A percentile compares a stretch with the other conserved stretches of the same genome.
phyloP scores from a whole-genome alignment of 2,329 filamentous ascomycete genomes.

The Trichoderma sp. region DNA sequence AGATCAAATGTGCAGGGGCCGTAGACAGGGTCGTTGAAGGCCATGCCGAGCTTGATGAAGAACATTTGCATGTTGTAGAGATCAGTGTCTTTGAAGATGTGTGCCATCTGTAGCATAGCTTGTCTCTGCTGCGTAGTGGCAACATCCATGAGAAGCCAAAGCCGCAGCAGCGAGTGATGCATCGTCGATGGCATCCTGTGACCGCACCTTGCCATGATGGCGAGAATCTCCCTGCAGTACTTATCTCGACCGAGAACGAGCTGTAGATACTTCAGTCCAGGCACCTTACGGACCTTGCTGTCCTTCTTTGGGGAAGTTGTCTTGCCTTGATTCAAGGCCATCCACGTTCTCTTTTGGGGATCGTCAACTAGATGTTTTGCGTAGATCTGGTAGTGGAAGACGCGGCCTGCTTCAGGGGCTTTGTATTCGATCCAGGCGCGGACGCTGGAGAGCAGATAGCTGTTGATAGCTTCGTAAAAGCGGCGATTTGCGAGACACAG shows the following conservation, averaged over 20 bases:
- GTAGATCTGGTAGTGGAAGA: conserved; percentile 66
- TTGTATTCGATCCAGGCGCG: conserved; percentile 54
- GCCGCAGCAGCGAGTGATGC: conserved; percentile 56
- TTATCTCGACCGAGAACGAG: conserved; percentile 64
- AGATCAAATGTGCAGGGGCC: conserved; percentile 53
- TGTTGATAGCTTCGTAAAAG: conserved; percentile 62
- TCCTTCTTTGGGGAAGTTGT: conserved; percentile 18
- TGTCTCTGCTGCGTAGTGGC: conserved; percentile 57
- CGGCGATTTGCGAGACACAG: conserved; percentile 65
- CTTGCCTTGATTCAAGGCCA: conserved; percentile 24
- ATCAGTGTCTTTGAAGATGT: conserved; percentile 60
- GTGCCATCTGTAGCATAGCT: conserved; percentile 50
- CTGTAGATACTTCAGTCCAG: conserved; percentile 66
- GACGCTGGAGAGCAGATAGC: conserved; percentile 60
- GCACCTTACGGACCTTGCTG: conserved; percentile 51
- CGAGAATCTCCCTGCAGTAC: conserved; percentile 62
- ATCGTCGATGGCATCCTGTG: conserved; percentile 55
- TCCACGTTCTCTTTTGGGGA: conserved; percentile 51
- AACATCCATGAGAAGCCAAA: conserved; percentile 74
- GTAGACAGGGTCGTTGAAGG: conserved; percentile 63
- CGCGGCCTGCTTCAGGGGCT: conserved; percentile 54
- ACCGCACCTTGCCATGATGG: conserved; percentile 58
- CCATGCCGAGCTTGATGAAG: conserved; percentile 71
- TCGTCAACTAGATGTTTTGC: conserved; percentile 58
- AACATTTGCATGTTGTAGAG: conserved; percentile 65